phyloP scores from a whole-genome alignment of 805 yeast genomes.

The Pichia paraexigua region DNA sequence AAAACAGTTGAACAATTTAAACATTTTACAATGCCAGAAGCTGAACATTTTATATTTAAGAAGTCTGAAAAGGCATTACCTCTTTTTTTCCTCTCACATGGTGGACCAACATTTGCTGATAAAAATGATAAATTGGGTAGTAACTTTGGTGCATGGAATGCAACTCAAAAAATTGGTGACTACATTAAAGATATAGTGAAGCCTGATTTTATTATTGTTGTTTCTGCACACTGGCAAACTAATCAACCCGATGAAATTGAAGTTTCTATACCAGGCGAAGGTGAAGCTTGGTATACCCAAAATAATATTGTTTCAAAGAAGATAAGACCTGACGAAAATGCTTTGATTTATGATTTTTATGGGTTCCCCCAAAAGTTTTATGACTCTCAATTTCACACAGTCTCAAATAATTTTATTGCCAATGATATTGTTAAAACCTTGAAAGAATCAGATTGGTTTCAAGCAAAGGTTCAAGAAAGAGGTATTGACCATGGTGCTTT shows the following conservation, averaged over 20 bases:
- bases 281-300: constrained; percentile 14
- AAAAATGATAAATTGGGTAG: constrained; percentile 41
- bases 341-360: constrained; percentile 64
- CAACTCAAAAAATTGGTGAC: constrained; percentile 42
- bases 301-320: constrained; percentile 13
- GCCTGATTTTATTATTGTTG: constrained; percentile 58
- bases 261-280: constrained; percentile 35
- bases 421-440: constrained; percentile 36
- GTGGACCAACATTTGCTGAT: constrained; percentile 75
- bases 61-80: constrained; percentile 33
- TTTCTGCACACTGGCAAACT: constrained; percentile 78
- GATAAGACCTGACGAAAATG: constrained; percentile 35
- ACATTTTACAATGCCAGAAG: constrained; percentile 10
- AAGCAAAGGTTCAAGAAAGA: constrained; percentile 38
- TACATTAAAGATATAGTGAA: constrained; percentile 40
- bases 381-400: constrained; percentile 44
- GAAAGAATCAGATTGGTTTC: constrained; percentile 33
- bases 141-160: constrained; percentile 51
- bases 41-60: constrained; percentile 15
- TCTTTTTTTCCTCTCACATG: constrained; percentile 68
- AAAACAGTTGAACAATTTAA: constrained; percentile 6
- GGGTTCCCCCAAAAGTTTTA: constrained; percentile 66
- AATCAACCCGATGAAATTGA: constrained; percentile 34
- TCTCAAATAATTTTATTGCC: constrained; percentile 37
- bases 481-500: constrained; percentile 82